Percentiles rank a stretch among this genome's conserved stretches.
Evolutionary conservation across 148 eudicot species (phyloP).

Genomic region (Fagopyrum esculentum): DNA sequence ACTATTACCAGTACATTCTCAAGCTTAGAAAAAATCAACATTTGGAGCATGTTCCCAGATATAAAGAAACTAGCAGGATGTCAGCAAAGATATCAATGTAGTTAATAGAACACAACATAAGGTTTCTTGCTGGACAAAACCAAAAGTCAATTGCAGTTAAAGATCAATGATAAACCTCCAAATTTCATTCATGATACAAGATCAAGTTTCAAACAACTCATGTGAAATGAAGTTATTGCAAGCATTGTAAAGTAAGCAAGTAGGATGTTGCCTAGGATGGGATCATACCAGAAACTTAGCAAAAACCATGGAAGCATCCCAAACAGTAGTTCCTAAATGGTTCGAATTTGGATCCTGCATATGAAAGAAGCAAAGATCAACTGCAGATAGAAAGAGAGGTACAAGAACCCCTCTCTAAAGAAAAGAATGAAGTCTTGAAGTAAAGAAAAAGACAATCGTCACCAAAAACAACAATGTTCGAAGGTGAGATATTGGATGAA

Average conservation of each 20-base stretch:
- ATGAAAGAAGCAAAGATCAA: slow-evolving; percentile 14
- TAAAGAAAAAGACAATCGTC: not conserved
- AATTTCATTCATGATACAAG: not conserved
- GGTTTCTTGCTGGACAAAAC: not conserved
- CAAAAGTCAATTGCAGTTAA: slow-evolving; percentile 1
- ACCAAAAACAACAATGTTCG: not conserved
- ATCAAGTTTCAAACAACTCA: not conserved
- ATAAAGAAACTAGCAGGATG: not conserved
- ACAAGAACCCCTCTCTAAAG: not conserved
- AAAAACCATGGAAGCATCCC: slow-evolving; percentile 98
- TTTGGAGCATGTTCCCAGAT: not conserved
- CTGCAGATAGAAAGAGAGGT: not conserved
- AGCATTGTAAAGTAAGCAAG: not conserved
- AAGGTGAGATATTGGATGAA: not conserved
- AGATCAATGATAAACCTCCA: not conserved
- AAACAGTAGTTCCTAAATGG: slow-evolving; percentile 91
- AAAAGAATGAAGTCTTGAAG: not conserved
- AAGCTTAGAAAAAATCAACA: not conserved
- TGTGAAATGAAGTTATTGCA: not conserved
- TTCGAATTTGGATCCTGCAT: slow-evolving; percentile 91
- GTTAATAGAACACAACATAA: not conserved
- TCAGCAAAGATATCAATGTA: not conserved
- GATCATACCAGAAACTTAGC: slow-evolving; percentile 73
- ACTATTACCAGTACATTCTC: not conserved
- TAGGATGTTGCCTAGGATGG: not conserved